Evolutionary conservation across 768 basidiomycete genomes (phyloP), one percentile per base, ranked within the genome.

Genomic region (Termitomyces titanicus): DNA sequence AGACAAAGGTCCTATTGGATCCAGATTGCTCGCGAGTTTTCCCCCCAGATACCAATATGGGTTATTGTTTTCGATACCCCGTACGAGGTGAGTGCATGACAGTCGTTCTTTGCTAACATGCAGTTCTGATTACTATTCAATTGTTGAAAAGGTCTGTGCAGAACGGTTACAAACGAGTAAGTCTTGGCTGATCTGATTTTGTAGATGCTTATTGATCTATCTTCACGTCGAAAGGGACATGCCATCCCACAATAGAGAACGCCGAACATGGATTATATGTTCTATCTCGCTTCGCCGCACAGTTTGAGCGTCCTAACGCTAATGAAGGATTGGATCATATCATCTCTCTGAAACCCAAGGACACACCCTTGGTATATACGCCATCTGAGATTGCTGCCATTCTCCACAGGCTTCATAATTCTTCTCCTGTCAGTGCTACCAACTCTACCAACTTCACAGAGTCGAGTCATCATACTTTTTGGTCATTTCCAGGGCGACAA

Each of bases 1-100:
- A 88, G 88, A 52, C 89, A 90, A 70, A 75, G 88, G 51, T 79
- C 79, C 31, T 74, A 87, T 64, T 93, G 89, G 90, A 86, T 85
- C 61, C 68, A 79, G 58, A 89, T 92, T 57, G 88, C 87, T 13
- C 78, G 73, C 59, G 80, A 81, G 61, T 86, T 83, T n/a, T n/a
- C n/a, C 64, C 82, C 85, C 51, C 80, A 77, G 55, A 85, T 80
- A 48, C 69, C 72, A 51, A 73, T 87, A 56, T 89, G 87, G 82
- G 80, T 87, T 70, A 79, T 92, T 71, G 83, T 88, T 59, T 89
- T 91, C 61, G 84, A 90, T 66, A 88, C 82, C 5, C 86, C 87
- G 56, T 86, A 87, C 70, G 79, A 88, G 70, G 89, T 89, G 63
- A 74, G 78, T 35, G 51, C 38, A 63, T 57, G 57, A 52, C 59